These are phyloP conservation scores for Arthrobotrys conoides DNA, from an alignment of 2,329 filamentous ascomycete genomes.

Conservation along the genomic window DNA sequence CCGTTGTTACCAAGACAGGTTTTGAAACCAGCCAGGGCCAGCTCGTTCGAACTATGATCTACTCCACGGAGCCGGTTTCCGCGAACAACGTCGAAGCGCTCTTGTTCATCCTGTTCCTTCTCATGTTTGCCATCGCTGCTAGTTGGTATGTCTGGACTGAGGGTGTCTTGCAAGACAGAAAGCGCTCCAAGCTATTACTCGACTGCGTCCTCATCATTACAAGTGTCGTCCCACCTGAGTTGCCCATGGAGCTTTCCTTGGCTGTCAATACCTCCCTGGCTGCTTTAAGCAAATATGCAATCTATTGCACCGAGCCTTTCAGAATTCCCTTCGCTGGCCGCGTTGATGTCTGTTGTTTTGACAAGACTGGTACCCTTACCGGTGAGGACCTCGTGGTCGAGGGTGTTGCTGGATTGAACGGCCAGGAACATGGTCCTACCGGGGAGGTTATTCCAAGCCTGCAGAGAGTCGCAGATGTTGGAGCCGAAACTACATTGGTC, in stretches of 20 bases:
- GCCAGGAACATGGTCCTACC: constrained; percentile 72
- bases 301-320: constrained; percentile 99
- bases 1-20: constrained; percentile 94
- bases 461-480: constrained; percentile 76
- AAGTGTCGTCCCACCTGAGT: constrained; percentile 96
- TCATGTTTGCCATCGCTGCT: constrained; percentile 95
- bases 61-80: constrained; percentile 98
- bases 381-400: constrained; percentile 97
- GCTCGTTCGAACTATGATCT: constrained; percentile 98
- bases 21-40: constrained; percentile 99
- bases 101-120: constrained; percentile 96
- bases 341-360: constrained; percentile 96
- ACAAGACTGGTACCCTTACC: constrained; percentile 97
- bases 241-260: constrained; percentile 97
- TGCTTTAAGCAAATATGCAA: constrained; percentile 92
- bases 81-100: constrained; percentile 96
- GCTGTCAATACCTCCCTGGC: constrained; percentile 98
- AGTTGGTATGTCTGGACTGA: constrained; percentile 99
- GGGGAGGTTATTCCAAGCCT: constrained; percentile 75
- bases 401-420: constrained; percentile 85
- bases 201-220: constrained; percentile 98
- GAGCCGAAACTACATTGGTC: constrained; percentile 88
- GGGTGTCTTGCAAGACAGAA: constrained; percentile 92
- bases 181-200: constrained; percentile 95
- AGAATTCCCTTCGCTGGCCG: constrained; percentile 96